phyloP scores from a whole-genome alignment of 306 rosid species.

The Cucumis melo region DNA sequence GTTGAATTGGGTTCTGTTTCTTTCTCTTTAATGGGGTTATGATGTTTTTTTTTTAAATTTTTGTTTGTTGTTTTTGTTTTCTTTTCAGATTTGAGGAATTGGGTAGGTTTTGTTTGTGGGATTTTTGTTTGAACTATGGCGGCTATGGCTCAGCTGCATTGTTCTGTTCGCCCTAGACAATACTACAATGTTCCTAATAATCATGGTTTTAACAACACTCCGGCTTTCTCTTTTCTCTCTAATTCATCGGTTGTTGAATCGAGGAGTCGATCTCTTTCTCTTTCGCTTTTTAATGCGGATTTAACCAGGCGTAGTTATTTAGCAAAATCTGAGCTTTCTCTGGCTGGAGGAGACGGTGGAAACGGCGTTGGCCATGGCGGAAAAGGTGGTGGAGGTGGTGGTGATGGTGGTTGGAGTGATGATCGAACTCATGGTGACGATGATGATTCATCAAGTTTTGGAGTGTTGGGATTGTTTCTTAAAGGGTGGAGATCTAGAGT shows the following conservation, averaged over 20 bases:
- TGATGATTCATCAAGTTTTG: constrained; percentile 25
- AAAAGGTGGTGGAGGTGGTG: constrained; percentile 7
- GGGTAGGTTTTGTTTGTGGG: neutral
- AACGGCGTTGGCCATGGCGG: constrained; percentile 14
- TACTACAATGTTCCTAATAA: neutral
- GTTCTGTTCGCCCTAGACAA: constrained; percentile 24
- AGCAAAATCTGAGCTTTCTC: constrained; percentile 24
- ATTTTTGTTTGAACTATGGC: constrained; percentile 25
- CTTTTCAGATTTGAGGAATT: constrained; percentile 2
- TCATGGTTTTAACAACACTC: neutral
- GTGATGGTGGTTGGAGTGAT: constrained; percentile 16
- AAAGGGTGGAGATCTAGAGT: constrained; percentile 91
- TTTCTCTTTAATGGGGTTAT: neutral
- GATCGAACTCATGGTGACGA: constrained; percentile 12
- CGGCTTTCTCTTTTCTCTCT: constrained; percentile 24
- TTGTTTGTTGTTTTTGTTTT: neutral
- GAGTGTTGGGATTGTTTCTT: constrained; percentile 48
- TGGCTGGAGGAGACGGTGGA: constrained; percentile 37
- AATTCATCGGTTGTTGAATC: constrained; percentile 8
- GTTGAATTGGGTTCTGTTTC: neutral
- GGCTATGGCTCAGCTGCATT: constrained; percentile 48
- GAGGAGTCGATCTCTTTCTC: constrained; percentile 19
- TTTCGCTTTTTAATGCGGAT: constrained; percentile 17
- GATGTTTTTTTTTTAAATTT: neutral
- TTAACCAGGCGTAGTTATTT: constrained; percentile 10